Evolutionary conservation across 2,329 filamentous ascomycete genomes (phyloP), one percentile per base, ranked within the genome.

Genomic region (Pestalotiopsis sp.): DNA sequence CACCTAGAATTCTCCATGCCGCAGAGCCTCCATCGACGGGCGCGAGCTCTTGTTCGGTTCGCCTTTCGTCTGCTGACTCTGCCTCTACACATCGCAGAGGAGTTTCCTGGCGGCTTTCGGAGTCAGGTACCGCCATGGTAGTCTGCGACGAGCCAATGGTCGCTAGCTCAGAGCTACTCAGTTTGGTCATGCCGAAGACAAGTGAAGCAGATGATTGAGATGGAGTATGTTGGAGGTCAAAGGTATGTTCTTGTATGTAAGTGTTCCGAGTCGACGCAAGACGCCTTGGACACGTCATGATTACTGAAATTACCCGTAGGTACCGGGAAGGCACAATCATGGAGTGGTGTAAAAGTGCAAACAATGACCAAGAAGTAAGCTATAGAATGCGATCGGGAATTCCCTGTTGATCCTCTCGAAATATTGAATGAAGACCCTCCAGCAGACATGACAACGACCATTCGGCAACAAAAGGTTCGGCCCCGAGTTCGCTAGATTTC

Each of bases 1-100:
- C 73, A 58, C 67, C 64, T n/a, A 77, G 70, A 5, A 77, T 56
- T 38, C 52, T 72, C 75, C 75, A 77, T 14, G 75, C 75, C 23
- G 71, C 71, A 23, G 70, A 12, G 14, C 75, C 75, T 25, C 75
- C 62, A 61, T 77, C 75, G 1, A 70, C 62, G 9, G 75, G 75
- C 4, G 70, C 64, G n/a, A 74, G 68, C 38, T 70, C 68, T 45
- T 71, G 69, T 17, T 64, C 70, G 14, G 17, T 1, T 60, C 59
- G 38, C 60, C 9, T 23, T 17, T 13, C 12, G 14, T 49, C 3
- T 3, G 13, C n/a, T 25, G 20, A 20, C 20, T 64, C 57, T 17
- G 39, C 36, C 66, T 70, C 69, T 45, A 7, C 25, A 63, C 69
- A 20, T 39, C 2, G 67, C 17, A 27, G 20, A 9, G 61, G 13